Conservation (phyloP, 139 green algal genomes). For the Tetradesmus lagerheimii region DNA sequence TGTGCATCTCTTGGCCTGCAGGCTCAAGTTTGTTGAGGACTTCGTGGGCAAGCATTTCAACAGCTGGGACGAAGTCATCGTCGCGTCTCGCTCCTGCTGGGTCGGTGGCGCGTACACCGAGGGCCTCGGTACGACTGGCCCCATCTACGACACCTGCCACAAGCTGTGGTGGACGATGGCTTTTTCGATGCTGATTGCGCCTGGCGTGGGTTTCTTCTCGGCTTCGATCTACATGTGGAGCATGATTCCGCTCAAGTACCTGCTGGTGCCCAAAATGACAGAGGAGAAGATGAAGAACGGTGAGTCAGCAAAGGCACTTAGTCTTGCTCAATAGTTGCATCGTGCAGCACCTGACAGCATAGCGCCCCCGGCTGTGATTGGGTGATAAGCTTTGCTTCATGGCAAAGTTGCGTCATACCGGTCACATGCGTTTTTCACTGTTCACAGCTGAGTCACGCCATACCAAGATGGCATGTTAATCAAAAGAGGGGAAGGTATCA, state of each 20-base stretch:
- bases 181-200: neutral
- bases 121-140: neutral
- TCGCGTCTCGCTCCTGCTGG: neutral
- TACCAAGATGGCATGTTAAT: too few relatives aligned
- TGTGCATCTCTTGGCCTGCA: neutral
- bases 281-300: constrained; percentile 2
- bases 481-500: too few relatives aligned
- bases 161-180: neutral
- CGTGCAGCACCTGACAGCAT: neutral
- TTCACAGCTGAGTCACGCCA: too few relatives aligned
- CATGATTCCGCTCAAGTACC: neutral
- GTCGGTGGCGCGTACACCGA: neutral
- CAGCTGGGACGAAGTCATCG: neutral
- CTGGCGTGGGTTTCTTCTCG: neutral
- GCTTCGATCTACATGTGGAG: constrained; percentile 4
- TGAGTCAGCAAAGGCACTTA: neutral
- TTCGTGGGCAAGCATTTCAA: neutral
- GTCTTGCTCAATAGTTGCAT: neutral
- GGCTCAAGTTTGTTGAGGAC: neutral
- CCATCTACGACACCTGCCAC: neutral
- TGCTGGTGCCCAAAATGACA: neutral
- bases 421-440: too few relatives aligned
- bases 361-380: neutral
- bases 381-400: too few relatives aligned
- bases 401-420: too few relatives aligned